Evolutionary conservation across 148 eudicot genomes (phyloP).

Genomic region (Nepenthes gracilis): DNA sequence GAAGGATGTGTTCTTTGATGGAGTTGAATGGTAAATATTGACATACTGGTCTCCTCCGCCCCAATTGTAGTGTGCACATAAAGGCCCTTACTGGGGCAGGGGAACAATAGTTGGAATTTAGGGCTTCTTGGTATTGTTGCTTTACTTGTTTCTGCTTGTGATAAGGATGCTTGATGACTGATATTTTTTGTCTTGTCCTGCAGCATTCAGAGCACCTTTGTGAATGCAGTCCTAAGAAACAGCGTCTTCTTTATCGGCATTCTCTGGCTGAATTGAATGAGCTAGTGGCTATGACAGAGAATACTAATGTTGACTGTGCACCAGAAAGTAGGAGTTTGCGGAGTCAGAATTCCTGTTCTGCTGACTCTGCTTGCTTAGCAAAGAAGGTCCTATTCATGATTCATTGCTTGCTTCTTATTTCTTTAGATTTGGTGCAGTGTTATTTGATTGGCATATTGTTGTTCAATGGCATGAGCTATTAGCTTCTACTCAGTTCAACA

Average conservation of each 20-base stretch:
- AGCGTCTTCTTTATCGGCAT: slow-evolving; percentile 66
- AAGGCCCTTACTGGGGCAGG: no score
- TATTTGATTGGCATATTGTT: not conserved
- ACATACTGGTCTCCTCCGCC: no score
- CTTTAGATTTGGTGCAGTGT: not conserved
- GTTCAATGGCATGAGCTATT: no score
- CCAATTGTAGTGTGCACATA: no score
- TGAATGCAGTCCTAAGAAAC: slow-evolving; percentile 79
- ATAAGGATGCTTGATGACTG: not conserved
- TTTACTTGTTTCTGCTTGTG: not conserved
- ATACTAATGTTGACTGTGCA: slow-evolving; percentile 16
- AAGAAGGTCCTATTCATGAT: slow-evolving; percentile 56
- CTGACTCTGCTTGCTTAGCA: slow-evolving; percentile 39
- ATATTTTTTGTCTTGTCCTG: slow-evolving; percentile 10
- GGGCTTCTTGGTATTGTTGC: not conserved
- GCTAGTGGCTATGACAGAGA: slow-evolving; percentile 35
- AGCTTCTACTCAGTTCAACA: not conserved
- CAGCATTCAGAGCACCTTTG: slow-evolving; percentile 97
- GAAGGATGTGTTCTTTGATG: no score
- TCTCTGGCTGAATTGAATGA: slow-evolving; percentile 68
- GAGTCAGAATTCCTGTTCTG: slow-evolving; percentile 21
- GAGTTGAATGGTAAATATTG: no score
- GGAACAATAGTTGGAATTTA: no score
- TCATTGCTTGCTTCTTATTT: not conserved
- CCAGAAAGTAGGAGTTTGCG: slow-evolving; percentile 23